Conservation (phyloP, 108 stramenopile species). For the Nitzschia sp. region DNA sequence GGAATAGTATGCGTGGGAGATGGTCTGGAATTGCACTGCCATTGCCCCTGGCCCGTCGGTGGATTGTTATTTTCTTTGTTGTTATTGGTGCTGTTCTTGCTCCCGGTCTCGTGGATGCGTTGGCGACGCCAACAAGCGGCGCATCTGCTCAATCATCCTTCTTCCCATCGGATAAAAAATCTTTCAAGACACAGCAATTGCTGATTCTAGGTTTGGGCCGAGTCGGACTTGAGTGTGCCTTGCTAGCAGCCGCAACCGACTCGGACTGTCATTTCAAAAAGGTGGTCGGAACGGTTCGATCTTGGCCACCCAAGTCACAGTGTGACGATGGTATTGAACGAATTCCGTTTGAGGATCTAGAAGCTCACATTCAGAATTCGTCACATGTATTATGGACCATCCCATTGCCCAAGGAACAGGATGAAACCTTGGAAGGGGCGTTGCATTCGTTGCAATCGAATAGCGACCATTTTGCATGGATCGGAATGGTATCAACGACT, state of each 20-base stretch:
- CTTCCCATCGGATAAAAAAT: no score
- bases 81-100: no score
- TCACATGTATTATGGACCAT: conserved; percentile 43
- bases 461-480: conserved; percentile 30
- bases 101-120: no score
- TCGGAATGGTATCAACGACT: conserved; percentile 72
- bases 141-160: no score
- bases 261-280: conserved; percentile 3
- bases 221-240: conserved; percentile 31
- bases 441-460: not conserved
- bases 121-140: no score
- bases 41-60: no score
- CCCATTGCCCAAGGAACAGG: conserved; percentile 14
- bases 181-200: no score
- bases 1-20: no score
- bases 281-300: conserved; percentile 12
- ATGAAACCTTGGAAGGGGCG: conserved; percentile 12
- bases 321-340: conserved; percentile 19
- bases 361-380: conserved; percentile 1
- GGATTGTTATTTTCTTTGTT: no score
- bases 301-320: not conserved
- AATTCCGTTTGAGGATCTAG: conserved; percentile 16
- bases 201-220: conserved; percentile 39
- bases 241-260: not conserved
- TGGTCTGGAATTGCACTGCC: no score